Conservation (phyloP, 768 basidiomycete genomes). For the Naganishia kalamii region DNA sequence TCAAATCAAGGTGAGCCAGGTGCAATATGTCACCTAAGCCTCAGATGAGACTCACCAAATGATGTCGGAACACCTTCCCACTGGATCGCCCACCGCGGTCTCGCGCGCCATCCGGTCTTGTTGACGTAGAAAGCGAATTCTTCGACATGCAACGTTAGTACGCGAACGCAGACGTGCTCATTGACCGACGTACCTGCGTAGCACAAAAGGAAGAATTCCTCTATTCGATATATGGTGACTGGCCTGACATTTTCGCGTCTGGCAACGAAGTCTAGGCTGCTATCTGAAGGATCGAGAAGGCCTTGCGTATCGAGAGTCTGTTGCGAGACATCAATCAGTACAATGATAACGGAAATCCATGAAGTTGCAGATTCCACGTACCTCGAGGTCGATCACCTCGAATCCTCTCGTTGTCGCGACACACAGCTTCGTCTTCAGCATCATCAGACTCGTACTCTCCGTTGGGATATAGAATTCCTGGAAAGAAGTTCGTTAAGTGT, state of each 20-base stretch:
- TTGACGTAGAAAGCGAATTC: slow-evolving; percentile 99
- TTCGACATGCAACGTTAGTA: slow-evolving; percentile 41
- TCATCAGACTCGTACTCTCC: slow-evolving; percentile 92
- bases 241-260: slow-evolving; percentile 81
- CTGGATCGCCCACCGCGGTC: slow-evolving; percentile 85
- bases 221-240: slow-evolving; percentile 93
- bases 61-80: slow-evolving; percentile 94
- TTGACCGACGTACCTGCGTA: slow-evolving; percentile 71
- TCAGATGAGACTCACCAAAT: slow-evolving; percentile 64
- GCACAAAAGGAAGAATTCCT: slow-evolving; percentile 92
- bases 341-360: not conserved
- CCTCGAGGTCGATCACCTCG: slow-evolving; percentile 92
- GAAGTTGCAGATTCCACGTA: not conserved
- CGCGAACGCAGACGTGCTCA: not conserved
- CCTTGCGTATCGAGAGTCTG: slow-evolving; percentile 88
- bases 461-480: slow-evolving; percentile 99
- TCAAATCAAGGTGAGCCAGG: not conserved
- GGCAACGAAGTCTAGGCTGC: slow-evolving; percentile 84
- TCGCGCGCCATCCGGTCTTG: slow-evolving; percentile 84
- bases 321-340: not conserved
- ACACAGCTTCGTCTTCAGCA: slow-evolving; percentile 93
- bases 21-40: no score
- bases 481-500: slow-evolving; percentile 9
- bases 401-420: slow-evolving; percentile 96
- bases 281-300: slow-evolving; percentile 83